A percentile compares a stretch with the other conserved stretches of the same genome.
phyloP scores from a whole-genome alignment of 257 asterid genomes.

The Capsicum pubescens region DNA sequence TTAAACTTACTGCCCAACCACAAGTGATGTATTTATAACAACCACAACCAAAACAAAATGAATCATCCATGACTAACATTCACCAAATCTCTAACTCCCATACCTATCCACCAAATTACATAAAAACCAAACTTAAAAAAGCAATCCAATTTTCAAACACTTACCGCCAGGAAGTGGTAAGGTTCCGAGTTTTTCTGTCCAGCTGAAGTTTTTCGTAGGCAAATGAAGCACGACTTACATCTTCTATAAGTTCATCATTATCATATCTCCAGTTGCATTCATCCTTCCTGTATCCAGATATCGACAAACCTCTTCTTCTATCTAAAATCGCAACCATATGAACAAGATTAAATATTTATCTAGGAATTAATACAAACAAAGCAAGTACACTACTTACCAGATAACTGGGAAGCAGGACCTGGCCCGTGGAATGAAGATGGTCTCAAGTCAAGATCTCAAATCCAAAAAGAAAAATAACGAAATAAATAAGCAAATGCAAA shows the following conservation, averaged over 20 bases:
- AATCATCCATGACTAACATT: conserved; percentile 15
- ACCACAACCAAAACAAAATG: neutral
- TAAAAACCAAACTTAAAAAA: neutral
- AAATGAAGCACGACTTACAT: conserved; percentile 77
- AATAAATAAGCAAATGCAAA: neutral
- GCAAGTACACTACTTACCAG: conserved; percentile 63
- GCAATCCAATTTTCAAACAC: conserved; percentile 37
- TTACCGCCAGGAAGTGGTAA: conserved; percentile 90
- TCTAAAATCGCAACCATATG: conserved; percentile 51
- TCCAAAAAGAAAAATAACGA: neutral
- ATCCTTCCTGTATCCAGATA: conserved; percentile 88
- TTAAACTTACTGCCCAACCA: neutral
- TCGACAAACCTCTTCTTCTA: conserved; percentile 84
- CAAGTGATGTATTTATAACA: conserved; percentile 19
- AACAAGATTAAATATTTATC: conserved; percentile 27
- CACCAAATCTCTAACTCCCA: neutral
- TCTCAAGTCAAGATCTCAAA: conserved; percentile 32
- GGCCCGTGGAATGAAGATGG: conserved; percentile 54
- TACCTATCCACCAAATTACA: conserved; percentile 8
- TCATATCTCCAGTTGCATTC: conserved; percentile 91
- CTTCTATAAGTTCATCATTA: conserved; percentile 73
- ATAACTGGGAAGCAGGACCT: conserved; percentile 68
- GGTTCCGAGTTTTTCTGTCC: conserved; percentile 89
- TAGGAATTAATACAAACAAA: neutral
- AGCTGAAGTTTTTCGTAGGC: conserved; percentile 95